Percentiles rank a stretch among this genome's conserved stretches.
Evolutionary conservation across 1,139 yeast species (phyloP).

Genomic region (Lodderomyces jiufengensis): DNA sequence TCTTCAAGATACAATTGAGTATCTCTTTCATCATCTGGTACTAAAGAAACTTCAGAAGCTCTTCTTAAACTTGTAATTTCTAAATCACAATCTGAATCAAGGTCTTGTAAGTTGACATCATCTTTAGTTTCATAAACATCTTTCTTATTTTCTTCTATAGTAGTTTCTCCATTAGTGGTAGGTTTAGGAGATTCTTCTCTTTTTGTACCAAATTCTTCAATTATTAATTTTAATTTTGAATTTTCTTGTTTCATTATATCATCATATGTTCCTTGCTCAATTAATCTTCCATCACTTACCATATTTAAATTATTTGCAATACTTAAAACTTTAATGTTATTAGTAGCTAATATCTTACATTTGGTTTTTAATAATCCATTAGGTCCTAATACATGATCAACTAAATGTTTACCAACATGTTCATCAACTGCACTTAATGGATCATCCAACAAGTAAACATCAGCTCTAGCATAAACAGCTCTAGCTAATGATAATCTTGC

Average conservation of each 20-base stretch:
- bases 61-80: conserved; percentile 56
- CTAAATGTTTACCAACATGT: conserved; percentile 33
- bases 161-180: conserved; percentile 6
- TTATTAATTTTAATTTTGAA: conserved; percentile 57
- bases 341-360: conserved; percentile 82
- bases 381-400: conserved; percentile 59
- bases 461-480: conserved; percentile 39
- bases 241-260: conserved; percentile 52
- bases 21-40: conserved; percentile 22
- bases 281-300: conserved; percentile 71
- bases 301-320: conserved; percentile 72
- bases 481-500: conserved; percentile 38
- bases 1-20: conserved; percentile 1
- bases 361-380: conserved; percentile 73
- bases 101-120: conserved; percentile 18
- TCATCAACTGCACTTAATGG: conserved; percentile 37
- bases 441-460: conserved; percentile 34
- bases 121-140: conserved; percentile 11
- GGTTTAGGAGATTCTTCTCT: conserved; percentile 19
- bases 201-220: conserved; percentile 72
- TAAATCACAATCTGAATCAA: conserved; percentile 31
- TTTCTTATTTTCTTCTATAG: conserved; percentile 9
- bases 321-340: conserved; percentile 78
- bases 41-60: conserved; percentile 63
- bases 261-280: conserved; percentile 72